Evolutionary conservation across 306 rosid species (phyloP).

Genomic region (Quercus parvula): DNA sequence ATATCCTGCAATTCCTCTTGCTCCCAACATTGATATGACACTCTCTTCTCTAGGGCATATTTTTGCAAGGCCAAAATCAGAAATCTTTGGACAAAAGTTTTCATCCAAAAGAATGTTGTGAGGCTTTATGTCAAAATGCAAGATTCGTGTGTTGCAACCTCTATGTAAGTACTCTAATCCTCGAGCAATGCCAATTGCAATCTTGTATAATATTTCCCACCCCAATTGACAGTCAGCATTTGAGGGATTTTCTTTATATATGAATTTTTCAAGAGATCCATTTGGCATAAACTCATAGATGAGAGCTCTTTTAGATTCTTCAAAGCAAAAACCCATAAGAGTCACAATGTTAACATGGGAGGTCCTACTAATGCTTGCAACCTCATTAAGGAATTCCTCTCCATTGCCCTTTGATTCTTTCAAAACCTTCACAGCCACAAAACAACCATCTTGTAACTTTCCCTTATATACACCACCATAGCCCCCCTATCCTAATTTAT

Average conservation of each 20-base stretch:
- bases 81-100: constrained; percentile 21
- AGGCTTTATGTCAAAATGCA: constrained; percentile 32
- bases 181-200: constrained; percentile 26
- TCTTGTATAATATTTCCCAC: constrained; percentile 12
- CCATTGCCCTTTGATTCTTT: constrained; percentile 21
- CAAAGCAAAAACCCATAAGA: constrained; percentile 25
- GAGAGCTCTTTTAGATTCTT: constrained; percentile 25
- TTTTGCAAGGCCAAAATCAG: constrained; percentile 40
- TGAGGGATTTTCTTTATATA: background rate
- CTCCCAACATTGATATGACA: constrained; percentile 13
- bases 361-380: constrained; percentile 31
- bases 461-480: constrained; percentile 38
- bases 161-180: constrained; percentile 27
- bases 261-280: constrained; percentile 31
- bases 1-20: constrained; percentile 34
- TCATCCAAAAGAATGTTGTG: constrained; percentile 25
- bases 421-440: constrained; percentile 40
- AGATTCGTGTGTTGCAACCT: constrained; percentile 16
- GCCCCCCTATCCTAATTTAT: constrained; percentile 42
- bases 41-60: constrained; percentile 25
- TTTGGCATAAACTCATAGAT: constrained; percentile 31
- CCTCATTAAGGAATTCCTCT: constrained; percentile 40
- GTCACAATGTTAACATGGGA: constrained; percentile 28
- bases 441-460: constrained; percentile 8
- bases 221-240: background rate